Conservation (phyloP, 352 stramenopile species). For the Globisporangium iwayamae region DNA sequence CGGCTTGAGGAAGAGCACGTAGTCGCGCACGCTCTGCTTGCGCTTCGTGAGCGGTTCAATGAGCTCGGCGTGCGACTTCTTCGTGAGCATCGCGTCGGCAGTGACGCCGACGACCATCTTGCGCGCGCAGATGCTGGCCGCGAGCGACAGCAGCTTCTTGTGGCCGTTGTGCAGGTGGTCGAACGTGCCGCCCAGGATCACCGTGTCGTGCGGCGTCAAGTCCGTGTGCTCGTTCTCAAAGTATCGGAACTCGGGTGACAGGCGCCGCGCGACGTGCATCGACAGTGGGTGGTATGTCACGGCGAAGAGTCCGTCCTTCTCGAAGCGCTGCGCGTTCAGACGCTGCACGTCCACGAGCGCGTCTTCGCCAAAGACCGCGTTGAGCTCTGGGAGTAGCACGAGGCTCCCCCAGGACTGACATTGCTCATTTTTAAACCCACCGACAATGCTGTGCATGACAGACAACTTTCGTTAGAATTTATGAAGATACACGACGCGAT, state of each 20-base stretch:
- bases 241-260: slow-evolving; percentile 56
- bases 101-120: slow-evolving; percentile 79
- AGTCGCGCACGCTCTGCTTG: slow-evolving; percentile 53
- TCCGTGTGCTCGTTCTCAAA: slow-evolving; percentile 69
- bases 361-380: slow-evolving; percentile 65
- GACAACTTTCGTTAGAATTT: no score
- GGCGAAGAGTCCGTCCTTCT: slow-evolving; percentile 43
- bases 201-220: slow-evolving; percentile 49
- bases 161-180: slow-evolving; percentile 91
- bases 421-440: slow-evolving; percentile 21
- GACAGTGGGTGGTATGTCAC: slow-evolving; percentile 66
- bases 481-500: no score
- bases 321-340: slow-evolving; percentile 64
- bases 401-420: slow-evolving; percentile 55
- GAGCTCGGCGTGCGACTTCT: slow-evolving; percentile 71
- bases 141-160: slow-evolving; percentile 86
- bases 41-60: slow-evolving; percentile 61
- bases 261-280: slow-evolving; percentile 43
- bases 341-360: slow-evolving; percentile 53
- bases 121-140: slow-evolving; percentile 46
- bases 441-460: slow-evolving; percentile 32
- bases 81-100: slow-evolving; percentile 66
- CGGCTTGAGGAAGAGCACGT: slow-evolving; percentile 66
- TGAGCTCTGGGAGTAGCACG: slow-evolving; percentile 56
- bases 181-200: slow-evolving; percentile 86